These are phyloP conservation scores for Alternaria consortialis DNA, from an alignment of 2,329 filamentous ascomycete genomes.

Conservation along the genomic window DNA sequence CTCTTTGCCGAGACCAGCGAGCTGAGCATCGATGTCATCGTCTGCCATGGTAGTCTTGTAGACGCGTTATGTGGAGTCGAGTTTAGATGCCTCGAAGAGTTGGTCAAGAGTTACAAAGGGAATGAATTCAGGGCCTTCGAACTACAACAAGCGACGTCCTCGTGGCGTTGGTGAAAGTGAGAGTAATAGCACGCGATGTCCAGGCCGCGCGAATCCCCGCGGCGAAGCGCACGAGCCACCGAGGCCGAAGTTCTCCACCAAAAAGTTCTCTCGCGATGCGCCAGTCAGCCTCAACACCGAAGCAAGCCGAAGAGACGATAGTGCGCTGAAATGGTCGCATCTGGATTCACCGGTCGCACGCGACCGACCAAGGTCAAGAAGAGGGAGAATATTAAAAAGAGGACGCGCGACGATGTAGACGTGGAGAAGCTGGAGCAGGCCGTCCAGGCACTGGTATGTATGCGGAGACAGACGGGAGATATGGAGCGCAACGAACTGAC, in stretches of 20 bases:
- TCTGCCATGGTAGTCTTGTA: slow-evolving; percentile 58
- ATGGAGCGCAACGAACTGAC: slow-evolving; percentile 2
- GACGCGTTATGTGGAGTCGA: neutral
- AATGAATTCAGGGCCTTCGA: neutral
- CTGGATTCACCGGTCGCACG: slow-evolving; percentile 53
- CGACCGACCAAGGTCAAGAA: slow-evolving; percentile 65
- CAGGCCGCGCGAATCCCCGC: slow-evolving; percentile 26
- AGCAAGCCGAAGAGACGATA: slow-evolving; percentile 4
- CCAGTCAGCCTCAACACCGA: slow-evolving; percentile 12
- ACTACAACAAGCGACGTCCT: neutral
- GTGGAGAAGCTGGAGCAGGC: slow-evolving; percentile 57
- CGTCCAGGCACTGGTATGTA: slow-evolving; percentile 53
- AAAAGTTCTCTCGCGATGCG: slow-evolving; percentile 36
- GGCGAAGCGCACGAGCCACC: slow-evolving; percentile 34
- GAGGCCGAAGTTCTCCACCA: slow-evolving; percentile 25
- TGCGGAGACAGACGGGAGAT: neutral
- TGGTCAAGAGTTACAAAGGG: no score
- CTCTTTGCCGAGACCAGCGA: slow-evolving; percentile 87
- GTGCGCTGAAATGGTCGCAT: slow-evolving; percentile 39
- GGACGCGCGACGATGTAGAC: slow-evolving; percentile 63
- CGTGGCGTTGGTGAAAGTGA: neutral
- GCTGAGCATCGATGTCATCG: slow-evolving; percentile 68
- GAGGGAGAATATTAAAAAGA: slow-evolving; percentile 61
- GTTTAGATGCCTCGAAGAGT: no score
- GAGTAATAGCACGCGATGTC: neutral